Conservation (phyloP, 1,284 basidiomycete genomes). For the Heterobasidion parviporum region DNA sequence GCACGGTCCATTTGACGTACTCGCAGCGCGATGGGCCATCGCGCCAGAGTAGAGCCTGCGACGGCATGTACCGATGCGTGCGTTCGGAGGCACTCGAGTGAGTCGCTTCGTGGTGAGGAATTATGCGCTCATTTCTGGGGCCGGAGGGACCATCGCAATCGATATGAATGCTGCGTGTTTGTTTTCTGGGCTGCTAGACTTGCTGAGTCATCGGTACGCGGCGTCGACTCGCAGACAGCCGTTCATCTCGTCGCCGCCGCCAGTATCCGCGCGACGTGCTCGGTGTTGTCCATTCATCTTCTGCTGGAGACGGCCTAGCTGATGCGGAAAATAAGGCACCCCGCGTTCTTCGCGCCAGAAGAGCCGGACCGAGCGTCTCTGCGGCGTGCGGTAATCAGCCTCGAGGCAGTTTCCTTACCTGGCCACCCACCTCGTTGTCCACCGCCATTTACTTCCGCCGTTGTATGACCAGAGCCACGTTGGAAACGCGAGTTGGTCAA, state of each 20-base stretch:
- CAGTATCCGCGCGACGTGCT: too few relatives aligned
- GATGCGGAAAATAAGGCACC: not conserved
- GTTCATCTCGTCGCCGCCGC: too few relatives aligned
- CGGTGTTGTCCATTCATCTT: too few relatives aligned
- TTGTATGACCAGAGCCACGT: conserved; percentile 26
- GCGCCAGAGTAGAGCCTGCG: too few relatives aligned
- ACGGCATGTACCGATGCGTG: too few relatives aligned
- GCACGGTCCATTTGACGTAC: too few relatives aligned
- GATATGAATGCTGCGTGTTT: not conserved
- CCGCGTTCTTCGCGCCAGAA: not conserved
- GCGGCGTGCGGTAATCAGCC: conserved; percentile 26
- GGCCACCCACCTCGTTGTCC: conserved; percentile 23
- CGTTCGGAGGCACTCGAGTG: too few relatives aligned
- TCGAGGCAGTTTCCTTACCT: conserved; percentile 31
- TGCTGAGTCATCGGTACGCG: too few relatives aligned
- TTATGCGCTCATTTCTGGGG: too few relatives aligned
- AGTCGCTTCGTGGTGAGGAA: too few relatives aligned
- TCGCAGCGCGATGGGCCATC: too few relatives aligned
- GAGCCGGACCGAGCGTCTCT: conserved; percentile 7
- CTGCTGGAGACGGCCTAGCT: not conserved
- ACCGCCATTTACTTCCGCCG: conserved; percentile 19
- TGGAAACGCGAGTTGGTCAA: conserved; percentile 29
- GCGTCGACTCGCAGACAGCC: too few relatives aligned
- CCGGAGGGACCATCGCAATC: not conserved
- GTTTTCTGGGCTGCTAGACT: not conserved